A percentile compares a stretch with the other conserved stretches of the same genome.
These are phyloP conservation scores for Acanthamoeba rhysodes DNA, from an alignment of 208 protist genomes.

Conservation along the genomic window DNA sequence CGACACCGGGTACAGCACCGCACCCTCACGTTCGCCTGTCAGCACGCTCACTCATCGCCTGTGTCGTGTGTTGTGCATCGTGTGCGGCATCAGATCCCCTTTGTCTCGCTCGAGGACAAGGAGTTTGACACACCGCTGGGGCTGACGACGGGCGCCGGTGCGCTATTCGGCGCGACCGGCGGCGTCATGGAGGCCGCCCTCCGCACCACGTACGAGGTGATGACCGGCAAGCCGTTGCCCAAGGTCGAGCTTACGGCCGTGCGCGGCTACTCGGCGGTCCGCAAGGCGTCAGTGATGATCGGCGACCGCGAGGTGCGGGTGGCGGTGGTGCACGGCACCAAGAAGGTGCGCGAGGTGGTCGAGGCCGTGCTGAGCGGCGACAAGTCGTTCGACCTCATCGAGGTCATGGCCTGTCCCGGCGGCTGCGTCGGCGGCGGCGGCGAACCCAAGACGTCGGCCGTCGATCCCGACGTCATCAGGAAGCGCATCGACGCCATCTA, in stretches of 20 bases:
- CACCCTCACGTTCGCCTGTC: background rate
- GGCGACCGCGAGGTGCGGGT: slow-evolving; percentile 69
- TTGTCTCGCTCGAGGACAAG: slow-evolving; percentile 58
- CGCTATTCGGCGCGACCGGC: slow-evolving; percentile 82
- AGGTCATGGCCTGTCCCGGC: slow-evolving; percentile 86
- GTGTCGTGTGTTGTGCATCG: background rate
- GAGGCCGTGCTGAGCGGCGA: background rate
- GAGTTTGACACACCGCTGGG: slow-evolving; percentile 81
- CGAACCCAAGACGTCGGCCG: slow-evolving; percentile 78
- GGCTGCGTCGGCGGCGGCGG: slow-evolving; percentile 87
- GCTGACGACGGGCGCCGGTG: slow-evolving; percentile 78
- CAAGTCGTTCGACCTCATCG: slow-evolving; percentile 79
- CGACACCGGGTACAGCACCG: background rate
- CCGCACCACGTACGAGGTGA: slow-evolving; percentile 67
- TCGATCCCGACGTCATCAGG: slow-evolving; percentile 71
- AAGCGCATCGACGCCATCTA: slow-evolving; percentile 80
- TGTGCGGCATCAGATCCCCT: background rate
- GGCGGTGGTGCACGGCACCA: slow-evolving; percentile 73
- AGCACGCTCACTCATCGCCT: background rate
- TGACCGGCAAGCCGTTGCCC: slow-evolving; percentile 5
- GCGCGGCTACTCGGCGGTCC: slow-evolving; percentile 33
- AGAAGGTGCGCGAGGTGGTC: slow-evolving; percentile 65
- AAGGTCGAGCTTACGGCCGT: slow-evolving; percentile 16
- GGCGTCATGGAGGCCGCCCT: slow-evolving; percentile 88
- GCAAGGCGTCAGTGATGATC: slow-evolving; percentile 44